Evolutionary conservation across 2,329 filamentous ascomycete species (phyloP).

Genomic region (Didymella exigua): DNA sequence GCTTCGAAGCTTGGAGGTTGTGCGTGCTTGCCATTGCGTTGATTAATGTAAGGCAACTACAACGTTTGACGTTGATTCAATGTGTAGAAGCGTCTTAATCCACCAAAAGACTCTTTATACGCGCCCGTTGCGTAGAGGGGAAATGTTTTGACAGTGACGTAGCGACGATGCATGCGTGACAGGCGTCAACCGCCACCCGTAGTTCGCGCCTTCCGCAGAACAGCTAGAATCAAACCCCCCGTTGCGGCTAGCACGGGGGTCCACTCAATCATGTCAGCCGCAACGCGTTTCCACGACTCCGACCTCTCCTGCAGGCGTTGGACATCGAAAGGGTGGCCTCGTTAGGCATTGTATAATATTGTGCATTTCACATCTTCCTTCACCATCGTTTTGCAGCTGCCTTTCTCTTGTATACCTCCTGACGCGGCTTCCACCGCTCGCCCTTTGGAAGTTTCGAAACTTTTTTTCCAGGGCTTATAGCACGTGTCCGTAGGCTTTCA

Average conservation of each 20-base stretch:
- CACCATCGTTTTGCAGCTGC: neutral
- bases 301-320: conserved; percentile 7
- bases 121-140: conserved; percentile 14
- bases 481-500: conserved; percentile 2
- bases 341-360: conserved; percentile 15
- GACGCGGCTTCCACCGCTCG: neutral
- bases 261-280: conserved; percentile 15
- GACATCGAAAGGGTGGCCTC: conserved; percentile 3
- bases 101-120: conserved; percentile 14
- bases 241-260: conserved; percentile 1
- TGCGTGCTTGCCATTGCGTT: conserved; percentile 51
- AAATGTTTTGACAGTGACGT: conserved; percentile 16
- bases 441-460: conserved; percentile 1
- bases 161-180: conserved; percentile 1
- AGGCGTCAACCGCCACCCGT: neutral
- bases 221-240: conserved; percentile 6
- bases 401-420: neutral
- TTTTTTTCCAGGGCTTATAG: conserved; percentile 10
- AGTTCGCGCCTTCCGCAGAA: conserved; percentile 6
- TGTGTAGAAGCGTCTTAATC: neutral
- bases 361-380: neutral
- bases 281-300: conserved; percentile 10
- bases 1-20: conserved; percentile 56
- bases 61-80: neutral
- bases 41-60: neutral